phyloP scores from a whole-genome alignment of 495 filamentous ascomycete genomes.

The Echria macrotheca region DNA sequence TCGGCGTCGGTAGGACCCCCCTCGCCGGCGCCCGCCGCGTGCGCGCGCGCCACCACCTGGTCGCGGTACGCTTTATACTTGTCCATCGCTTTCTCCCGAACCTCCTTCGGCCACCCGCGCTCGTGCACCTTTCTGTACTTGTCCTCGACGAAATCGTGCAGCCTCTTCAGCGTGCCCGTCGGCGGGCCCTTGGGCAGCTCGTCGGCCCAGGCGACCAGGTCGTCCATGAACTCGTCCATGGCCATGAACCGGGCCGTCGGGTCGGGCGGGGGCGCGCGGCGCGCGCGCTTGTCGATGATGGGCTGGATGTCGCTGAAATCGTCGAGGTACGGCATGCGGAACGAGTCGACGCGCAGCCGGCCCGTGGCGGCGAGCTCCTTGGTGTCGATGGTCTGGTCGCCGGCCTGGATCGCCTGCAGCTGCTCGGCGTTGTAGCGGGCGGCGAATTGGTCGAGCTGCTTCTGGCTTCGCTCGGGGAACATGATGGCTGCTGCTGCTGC shows the following conservation, averaged over 20 bases:
- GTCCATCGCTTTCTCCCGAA: slow-evolving; percentile 27
- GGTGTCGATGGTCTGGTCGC: slow-evolving; percentile 74
- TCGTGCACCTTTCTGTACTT: slow-evolving; percentile 23
- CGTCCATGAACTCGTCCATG: slow-evolving; percentile 51
- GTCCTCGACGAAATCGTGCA: slow-evolving; percentile 37
- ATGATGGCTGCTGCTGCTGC: slow-evolving; percentile 33
- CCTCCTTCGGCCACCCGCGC: slow-evolving; percentile 23
- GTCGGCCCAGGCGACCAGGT: slow-evolving; percentile 44
- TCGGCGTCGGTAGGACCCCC: slow-evolving; percentile 42
- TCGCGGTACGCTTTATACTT: slow-evolving; percentile 28
- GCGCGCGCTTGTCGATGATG: slow-evolving; percentile 57
- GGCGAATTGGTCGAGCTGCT: slow-evolving; percentile 58
- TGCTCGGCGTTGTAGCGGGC: slow-evolving; percentile 74
- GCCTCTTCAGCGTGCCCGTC: slow-evolving; percentile 27
- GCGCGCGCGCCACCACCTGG: slow-evolving; percentile 26
- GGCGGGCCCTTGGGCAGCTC: slow-evolving; percentile 18
- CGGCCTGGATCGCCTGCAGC: slow-evolving; percentile 77
- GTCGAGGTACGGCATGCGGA: slow-evolving; percentile 71
- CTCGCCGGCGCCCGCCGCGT: slow-evolving; percentile 35
- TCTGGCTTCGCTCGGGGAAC: slow-evolving; percentile 60
- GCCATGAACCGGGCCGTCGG: slow-evolving; percentile 60
- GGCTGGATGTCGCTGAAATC: slow-evolving; percentile 76
- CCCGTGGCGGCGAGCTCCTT: slow-evolving; percentile 71
- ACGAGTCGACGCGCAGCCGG: slow-evolving; percentile 61
- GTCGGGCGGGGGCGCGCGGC: slow-evolving; percentile 37